Evolutionary conservation across 108 stramenopile genomes (phyloP), one percentile per base, ranked within the genome.

Genomic region (Nitzschia putrida): DNA sequence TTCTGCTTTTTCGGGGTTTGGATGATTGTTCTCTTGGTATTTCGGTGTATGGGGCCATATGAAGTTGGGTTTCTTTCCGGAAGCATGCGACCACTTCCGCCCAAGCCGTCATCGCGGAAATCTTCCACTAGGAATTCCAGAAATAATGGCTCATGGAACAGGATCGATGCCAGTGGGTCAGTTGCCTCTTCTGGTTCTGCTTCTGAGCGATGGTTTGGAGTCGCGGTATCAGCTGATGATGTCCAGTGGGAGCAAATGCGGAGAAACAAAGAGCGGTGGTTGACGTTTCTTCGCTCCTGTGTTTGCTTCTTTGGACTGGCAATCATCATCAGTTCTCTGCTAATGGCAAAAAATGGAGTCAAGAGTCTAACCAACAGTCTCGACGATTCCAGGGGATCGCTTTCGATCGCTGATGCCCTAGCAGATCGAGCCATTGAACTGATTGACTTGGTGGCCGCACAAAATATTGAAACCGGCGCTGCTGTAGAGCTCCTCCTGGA

Each of bases 291-390:
- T 21, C 54, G 64, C 0, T 23, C 45, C 20, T 10, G 57, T 1
- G 56, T 73, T 0, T 65, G 63, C 52, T 38, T 73, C 20, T 63
- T 50, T 18, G 72, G 72, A 7, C 12, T 64, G 14, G 39, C 61
- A 0, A 65, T 73, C 44, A 23, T 47, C 18, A 57, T 73, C 42
- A 20, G 38, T 10, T 44, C 72, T 8, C 26, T 44, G 25, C 14
- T 73, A 18, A 56, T 73, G 72, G 26, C 42, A 8, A 59, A 61
- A 16, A 40, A 65, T n/a, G 72, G 72, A n/a, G 64, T 65, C 0
- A 54, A 54, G 47, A 64, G 61, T 22, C 47, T 73, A 23, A 73
- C 55, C n/a, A 63, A 40, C 20, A 61, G 50, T 10, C 47, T 73
- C 16, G 45, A 73, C 18, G 63, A 63, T 7, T 49, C 47, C 0